A percentile compares a stretch with the other conserved stretches of the same genome.
Conservation (phyloP, 1,139 yeast genomes). For the Pichia sp. region DNA sequence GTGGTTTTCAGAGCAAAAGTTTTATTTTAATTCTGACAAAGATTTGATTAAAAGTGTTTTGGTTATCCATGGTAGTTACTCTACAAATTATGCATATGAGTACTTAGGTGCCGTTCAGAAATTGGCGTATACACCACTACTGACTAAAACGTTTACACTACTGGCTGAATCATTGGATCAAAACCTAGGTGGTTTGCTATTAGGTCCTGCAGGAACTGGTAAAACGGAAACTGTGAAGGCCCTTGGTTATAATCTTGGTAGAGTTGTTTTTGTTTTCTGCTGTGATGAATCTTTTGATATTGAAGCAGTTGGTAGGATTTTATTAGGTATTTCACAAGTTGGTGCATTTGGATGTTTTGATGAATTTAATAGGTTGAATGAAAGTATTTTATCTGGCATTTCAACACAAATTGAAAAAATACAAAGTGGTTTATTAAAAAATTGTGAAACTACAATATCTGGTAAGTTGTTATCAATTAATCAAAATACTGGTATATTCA, state of each 20-base stretch:
- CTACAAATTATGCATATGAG: conserved; percentile 68
- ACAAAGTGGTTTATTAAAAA: conserved; percentile 43
- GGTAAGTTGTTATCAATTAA: conserved; percentile 41
- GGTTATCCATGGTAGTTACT: conserved; percentile 49
- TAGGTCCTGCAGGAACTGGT: conserved; percentile 98
- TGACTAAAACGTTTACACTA: conserved; percentile 57
- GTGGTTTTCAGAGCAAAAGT: conserved; percentile 56
- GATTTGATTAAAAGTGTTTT: conserved; percentile 35
- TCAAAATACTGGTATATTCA: conserved; percentile 64
- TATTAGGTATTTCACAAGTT: conserved; percentile 75
- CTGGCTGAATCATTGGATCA: conserved; percentile 73
- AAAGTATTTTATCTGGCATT: conserved; percentile 71
- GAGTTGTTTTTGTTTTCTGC: conserved; percentile 77
- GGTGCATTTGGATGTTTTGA: conserved; percentile 98
- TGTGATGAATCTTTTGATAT: conserved; percentile 90
- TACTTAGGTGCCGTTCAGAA: conserved; percentile 73
- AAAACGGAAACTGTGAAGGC: conserved; percentile 91
- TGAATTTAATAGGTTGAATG: conserved; percentile 81
- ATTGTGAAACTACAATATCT: conserved; percentile 38
- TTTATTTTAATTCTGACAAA: conserved; percentile 31
- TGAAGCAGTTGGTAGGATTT: conserved; percentile 69
- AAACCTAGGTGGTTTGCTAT: conserved; percentile 81
- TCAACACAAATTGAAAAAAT: conserved; percentile 76
- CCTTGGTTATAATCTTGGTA: conserved; percentile 72
- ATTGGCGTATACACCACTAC: conserved; percentile 71